Conservation (phyloP, 2,329 filamentous ascomycete species). For the Decorospora gaudefroyi region DNA sequence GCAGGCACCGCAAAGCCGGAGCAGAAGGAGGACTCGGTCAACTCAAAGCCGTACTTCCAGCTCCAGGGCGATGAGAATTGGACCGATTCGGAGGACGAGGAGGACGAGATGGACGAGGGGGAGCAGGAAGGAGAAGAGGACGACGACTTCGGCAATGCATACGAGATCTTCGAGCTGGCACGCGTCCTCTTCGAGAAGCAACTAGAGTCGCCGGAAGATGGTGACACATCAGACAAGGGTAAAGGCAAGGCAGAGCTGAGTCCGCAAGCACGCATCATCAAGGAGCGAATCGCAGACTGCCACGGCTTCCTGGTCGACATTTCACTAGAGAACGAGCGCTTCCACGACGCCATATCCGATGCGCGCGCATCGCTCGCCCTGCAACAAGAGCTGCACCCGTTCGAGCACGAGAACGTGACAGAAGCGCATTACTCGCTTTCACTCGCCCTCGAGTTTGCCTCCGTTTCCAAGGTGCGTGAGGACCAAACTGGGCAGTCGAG, state of each 20-base stretch:
- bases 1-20: slow-evolving; percentile 46
- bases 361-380: slow-evolving; percentile 75
- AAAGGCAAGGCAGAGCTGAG: slow-evolving; percentile 53
- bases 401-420: slow-evolving; percentile 82
- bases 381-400: slow-evolving; percentile 76
- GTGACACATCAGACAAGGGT: slow-evolving; percentile 48
- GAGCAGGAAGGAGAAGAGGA: slow-evolving; percentile 58
- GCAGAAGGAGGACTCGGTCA: slow-evolving; percentile 52
- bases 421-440: slow-evolving; percentile 98
- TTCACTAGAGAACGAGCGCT: slow-evolving; percentile 94
- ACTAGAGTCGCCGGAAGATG: slow-evolving; percentile 51
- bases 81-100: slow-evolving; percentile 72
- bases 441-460: slow-evolving; percentile 90
- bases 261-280: slow-evolving; percentile 50
- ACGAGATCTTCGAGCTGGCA: slow-evolving; percentile 66
- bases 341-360: slow-evolving; percentile 83
- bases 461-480: slow-evolving; percentile 66
- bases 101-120: slow-evolving; percentile 61
- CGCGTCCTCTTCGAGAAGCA: slow-evolving; percentile 64
- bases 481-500: slow-evolving; percentile 52
- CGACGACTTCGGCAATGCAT: slow-evolving; percentile 67
- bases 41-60: slow-evolving; percentile 81
- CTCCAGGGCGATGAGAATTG: slow-evolving; percentile 95
- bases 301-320: slow-evolving; percentile 95
- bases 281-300: slow-evolving; percentile 87